Evolutionary conservation across 306 rosid genomes (phyloP), one percentile per base, ranked within the genome.

Genomic region (Quillaja saponaria): DNA sequence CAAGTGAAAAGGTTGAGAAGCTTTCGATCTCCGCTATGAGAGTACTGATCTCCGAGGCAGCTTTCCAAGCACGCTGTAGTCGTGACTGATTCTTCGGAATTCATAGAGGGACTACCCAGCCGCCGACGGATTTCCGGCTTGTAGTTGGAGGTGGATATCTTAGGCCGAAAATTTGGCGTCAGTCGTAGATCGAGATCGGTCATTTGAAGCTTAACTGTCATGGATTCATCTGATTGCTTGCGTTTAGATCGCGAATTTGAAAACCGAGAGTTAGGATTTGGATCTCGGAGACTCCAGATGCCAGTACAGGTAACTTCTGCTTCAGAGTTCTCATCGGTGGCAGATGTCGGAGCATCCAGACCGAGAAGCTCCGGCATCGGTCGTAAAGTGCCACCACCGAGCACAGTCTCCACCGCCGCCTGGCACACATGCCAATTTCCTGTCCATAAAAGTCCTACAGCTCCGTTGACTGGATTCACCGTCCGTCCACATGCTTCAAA

Each of bases 391-490:
- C 97, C 97, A 13, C 96, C 97, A 0, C 87, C 86, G 16, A 90
- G 85, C 6, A 90, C 90, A 0, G 95, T 86, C 67, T 90, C 97
- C 15, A 90, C 97, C 11, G 97, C 97, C 0, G 95, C 85, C 75
- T 90, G 95, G 48, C 97, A 90, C 66, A 86, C 78, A 80, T 82
- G 84, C 97, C 97, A 90, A 79, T 86, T 90, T 31, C 97, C 95
- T 1, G 90, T 84, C 97, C 95, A 86, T 3, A 90, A 57, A 52
- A 90, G 82, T 1, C 97, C 95, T 0, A 90, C 95, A 0, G 97
- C 95, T 3, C 97, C 95, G 77, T 84, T 86, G 8, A 90, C 91
- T 0, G 97, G 97, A 58, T 90, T 90, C 10, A 86, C 90, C 8
- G 97, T 84, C 49, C 97, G 65, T 7, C 97, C 97, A 41, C 95